These are phyloP conservation scores for Scortechinia acanthostroma DNA, from an alignment of 2,329 filamentous ascomycete genomes.

Conservation along the genomic window DNA sequence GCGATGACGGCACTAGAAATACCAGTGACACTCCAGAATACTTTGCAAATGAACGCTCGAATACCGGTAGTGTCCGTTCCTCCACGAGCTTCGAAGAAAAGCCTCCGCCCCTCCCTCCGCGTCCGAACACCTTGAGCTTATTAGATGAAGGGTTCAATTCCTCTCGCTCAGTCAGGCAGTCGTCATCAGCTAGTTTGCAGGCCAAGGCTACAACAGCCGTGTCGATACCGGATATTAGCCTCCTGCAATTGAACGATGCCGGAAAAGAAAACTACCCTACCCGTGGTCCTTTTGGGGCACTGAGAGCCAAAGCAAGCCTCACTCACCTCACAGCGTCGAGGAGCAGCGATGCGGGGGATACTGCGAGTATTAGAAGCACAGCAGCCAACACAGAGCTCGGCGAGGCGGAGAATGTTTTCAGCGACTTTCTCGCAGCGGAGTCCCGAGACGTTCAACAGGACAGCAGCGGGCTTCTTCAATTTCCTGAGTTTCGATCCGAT, in stretches of 20 bases:
- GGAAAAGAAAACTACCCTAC: background rate
- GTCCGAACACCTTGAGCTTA: background rate
- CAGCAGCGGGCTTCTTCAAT: background rate
- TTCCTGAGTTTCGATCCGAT: background rate
- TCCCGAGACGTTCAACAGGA: background rate
- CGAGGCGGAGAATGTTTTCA: background rate
- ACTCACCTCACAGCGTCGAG: background rate
- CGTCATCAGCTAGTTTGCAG: background rate
- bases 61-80: background rate
- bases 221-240: background rate
- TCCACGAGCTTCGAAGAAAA: background rate
- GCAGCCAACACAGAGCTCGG: background rate
- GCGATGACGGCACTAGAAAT: background rate
- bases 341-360: background rate
- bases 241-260: background rate
- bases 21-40: background rate
- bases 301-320: background rate
- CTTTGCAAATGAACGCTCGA: too few relatives aligned
- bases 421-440: background rate
- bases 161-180: too few relatives aligned
- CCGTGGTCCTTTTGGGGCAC: background rate
- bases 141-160: too few relatives aligned
- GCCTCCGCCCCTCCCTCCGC: background rate
- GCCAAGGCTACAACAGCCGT: background rate
- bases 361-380: background rate